These are phyloP conservation scores for Arctium minus DNA, from an alignment of 129 eudicot genomes.

Conservation along the genomic window DNA sequence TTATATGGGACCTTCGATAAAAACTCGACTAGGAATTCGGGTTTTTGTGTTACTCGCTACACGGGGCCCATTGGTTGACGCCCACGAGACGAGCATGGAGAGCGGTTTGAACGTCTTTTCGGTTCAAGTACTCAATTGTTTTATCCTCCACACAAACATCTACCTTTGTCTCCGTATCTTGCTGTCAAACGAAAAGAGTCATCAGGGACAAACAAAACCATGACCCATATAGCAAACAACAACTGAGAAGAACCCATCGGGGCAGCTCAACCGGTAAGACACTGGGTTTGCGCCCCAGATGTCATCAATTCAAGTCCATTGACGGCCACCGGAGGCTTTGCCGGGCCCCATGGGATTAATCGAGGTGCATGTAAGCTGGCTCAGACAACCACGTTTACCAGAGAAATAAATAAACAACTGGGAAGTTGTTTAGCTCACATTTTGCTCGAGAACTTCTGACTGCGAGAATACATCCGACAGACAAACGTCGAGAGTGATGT, in stretches of 20 bases:
- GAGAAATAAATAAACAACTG: neutral
- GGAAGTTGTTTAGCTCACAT: conserved; percentile 33
- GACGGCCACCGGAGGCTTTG: too few species aligned
- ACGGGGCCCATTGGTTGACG: conserved; percentile 39
- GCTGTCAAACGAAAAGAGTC: conserved; percentile 20
- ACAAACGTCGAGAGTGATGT: conserved; percentile 77
- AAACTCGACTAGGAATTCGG: neutral
- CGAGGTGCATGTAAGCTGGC: neutral
- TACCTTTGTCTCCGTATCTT: conserved; percentile 30
- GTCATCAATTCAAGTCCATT: neutral
- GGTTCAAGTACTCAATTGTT: conserved; percentile 46
- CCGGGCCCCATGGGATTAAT: neutral
- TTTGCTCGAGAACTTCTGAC: conserved; percentile 41
- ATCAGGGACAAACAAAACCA: neutral
- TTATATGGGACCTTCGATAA: neutral
- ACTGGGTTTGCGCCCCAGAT: too few species aligned
- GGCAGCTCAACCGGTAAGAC: too few species aligned
- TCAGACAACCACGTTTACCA: neutral
- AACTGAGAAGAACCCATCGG: neutral
- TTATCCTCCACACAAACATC: conserved; percentile 63
- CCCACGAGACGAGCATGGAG: conserved; percentile 55
- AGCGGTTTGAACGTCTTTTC: conserved; percentile 60
- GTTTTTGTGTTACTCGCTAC: conserved; percentile 42
- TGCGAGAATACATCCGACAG: conserved; percentile 49
- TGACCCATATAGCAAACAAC: neutral